Evolutionary conservation across 805 yeast species (phyloP).

Genomic region (Blastobotrys americana): DNA sequence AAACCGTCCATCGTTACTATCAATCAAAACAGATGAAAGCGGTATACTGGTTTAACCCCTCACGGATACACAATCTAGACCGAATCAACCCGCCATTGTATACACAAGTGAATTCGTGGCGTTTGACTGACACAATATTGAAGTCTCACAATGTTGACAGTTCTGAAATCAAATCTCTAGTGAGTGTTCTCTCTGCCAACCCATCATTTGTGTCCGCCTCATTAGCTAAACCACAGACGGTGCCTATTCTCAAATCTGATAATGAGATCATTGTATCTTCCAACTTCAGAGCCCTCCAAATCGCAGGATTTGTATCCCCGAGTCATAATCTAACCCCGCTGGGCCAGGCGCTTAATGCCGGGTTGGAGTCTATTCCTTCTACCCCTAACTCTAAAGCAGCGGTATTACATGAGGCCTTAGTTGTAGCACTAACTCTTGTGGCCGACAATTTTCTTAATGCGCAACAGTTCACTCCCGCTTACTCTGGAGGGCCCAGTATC

Average conservation of each 20-base stretch:
- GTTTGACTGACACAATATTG: slow-evolving; percentile 6
- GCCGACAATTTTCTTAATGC: slow-evolving; percentile 21
- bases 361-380: slow-evolving; percentile 9
- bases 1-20: slow-evolving; percentile 72
- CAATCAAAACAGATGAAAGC: slow-evolving; percentile 62
- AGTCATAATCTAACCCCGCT: slow-evolving; percentile 40
- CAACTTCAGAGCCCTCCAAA: slow-evolving; percentile 45
- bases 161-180: not conserved
- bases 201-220: not conserved
- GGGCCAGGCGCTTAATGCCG: slow-evolving; percentile 42
- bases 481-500: slow-evolving; percentile 36
- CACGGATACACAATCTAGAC: slow-evolving; percentile 33
- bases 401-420: slow-evolving; percentile 17
- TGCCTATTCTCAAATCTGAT: slow-evolving; percentile 25
- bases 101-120: slow-evolving; percentile 12
- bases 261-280: slow-evolving; percentile 54
- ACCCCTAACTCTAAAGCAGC: too few relatives aligned
- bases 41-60: slow-evolving; percentile 47
- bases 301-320: slow-evolving; percentile 42
- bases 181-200: not conserved
- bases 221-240: not conserved
- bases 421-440: slow-evolving; percentile 24
- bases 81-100: slow-evolving; percentile 16
- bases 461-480: slow-evolving; percentile 31
- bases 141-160: not conserved